Conservation (phyloP, 2,329 filamentous ascomycete species). For the Stagonosporopsis cucurbitacearum region DNA sequence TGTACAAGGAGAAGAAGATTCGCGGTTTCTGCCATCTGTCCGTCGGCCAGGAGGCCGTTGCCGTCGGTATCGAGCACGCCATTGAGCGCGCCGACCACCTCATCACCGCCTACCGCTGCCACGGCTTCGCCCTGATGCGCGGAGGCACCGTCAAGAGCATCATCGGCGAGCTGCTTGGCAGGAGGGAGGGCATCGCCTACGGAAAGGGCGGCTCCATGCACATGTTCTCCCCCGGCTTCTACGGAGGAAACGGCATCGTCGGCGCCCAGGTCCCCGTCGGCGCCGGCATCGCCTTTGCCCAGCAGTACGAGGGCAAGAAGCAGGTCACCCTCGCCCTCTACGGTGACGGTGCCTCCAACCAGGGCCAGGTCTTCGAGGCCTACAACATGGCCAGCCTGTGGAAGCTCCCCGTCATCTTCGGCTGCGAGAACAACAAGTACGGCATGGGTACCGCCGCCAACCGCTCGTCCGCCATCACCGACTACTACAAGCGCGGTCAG, state of each 20-base stretch:
- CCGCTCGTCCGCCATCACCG: slow-evolving; percentile 92
- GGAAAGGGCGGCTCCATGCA: slow-evolving; percentile 99
- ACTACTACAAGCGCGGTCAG: slow-evolving; percentile 99
- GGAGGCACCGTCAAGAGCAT: slow-evolving; percentile 89
- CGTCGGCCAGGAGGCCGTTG: slow-evolving; percentile 96
- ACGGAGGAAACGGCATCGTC: slow-evolving; percentile 98
- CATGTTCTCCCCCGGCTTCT: slow-evolving; percentile 99
- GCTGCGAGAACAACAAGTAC: slow-evolving; percentile 99
- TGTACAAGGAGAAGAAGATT: slow-evolving; percentile 99
- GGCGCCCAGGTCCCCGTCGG: slow-evolving; percentile 98
- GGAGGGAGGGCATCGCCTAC: slow-evolving; percentile 95
- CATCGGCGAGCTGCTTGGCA: slow-evolving; percentile 93
- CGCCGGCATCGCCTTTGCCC: slow-evolving; percentile 93
- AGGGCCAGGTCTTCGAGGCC: slow-evolving; percentile 98
- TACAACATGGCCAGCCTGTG: slow-evolving; percentile 99
- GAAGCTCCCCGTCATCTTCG: slow-evolving; percentile 94
- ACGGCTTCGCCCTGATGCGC: slow-evolving; percentile 97
- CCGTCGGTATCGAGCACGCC: slow-evolving; percentile 94
- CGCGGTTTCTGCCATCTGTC: slow-evolving; percentile 99
- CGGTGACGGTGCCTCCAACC: slow-evolving; percentile 97
- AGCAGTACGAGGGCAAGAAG: slow-evolving; percentile 89
- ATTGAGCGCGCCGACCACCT: slow-evolving; percentile 90
- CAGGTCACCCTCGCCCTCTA: slow-evolving; percentile 90
- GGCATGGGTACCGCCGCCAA: slow-evolving; percentile 98
- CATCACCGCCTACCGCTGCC: slow-evolving; percentile 98